Evolutionary conservation across 1,139 yeast genomes (phyloP).

Genomic region (Lodderomyces oxycetoniae): DNA sequence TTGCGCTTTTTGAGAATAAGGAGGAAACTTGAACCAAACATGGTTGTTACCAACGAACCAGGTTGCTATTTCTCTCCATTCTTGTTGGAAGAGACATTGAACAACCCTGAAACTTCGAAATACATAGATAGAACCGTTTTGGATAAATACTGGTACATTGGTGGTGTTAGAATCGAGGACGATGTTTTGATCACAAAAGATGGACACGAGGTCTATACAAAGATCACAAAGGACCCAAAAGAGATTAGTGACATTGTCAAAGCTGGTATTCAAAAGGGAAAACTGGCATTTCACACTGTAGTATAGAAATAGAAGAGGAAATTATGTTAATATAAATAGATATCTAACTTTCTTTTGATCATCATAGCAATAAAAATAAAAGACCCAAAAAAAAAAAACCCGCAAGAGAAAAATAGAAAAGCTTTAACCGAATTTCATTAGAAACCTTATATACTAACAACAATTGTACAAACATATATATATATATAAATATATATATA

Average conservation of each 20-base stretch:
- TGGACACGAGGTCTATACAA: slow-evolving; percentile 79
- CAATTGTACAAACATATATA: too few relatives aligned
- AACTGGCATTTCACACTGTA: slow-evolving; percentile 55
- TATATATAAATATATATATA: too few relatives aligned
- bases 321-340: not conserved
- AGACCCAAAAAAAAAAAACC: too few relatives aligned
- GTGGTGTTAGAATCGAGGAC: slow-evolving; percentile 96
- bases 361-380: too few relatives aligned
- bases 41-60: slow-evolving; percentile 94
- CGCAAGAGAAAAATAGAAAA: too few relatives aligned
- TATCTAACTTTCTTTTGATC: too few relatives aligned
- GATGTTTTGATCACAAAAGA: slow-evolving; percentile 72
- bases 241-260: slow-evolving; percentile 76
- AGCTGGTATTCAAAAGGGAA: slow-evolving; percentile 49
- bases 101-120: slow-evolving; percentile 52
- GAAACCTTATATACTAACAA: too few relatives aligned
- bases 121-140: slow-evolving; percentile 63
- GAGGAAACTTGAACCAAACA: slow-evolving; percentile 62
- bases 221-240: slow-evolving; percentile 76
- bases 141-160: slow-evolving; percentile 77
- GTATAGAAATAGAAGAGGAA: slow-evolving; percentile 21
- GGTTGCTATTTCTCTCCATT: slow-evolving; percentile 89
- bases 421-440: too few relatives aligned
- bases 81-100: slow-evolving; percentile 60
- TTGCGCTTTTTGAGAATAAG: slow-evolving; percentile 76